Evolutionary conservation across 371 early-diverging fungal genomes (phyloP), one percentile per base, ranked within the genome.

Genomic region (Mucor circinelloides): DNA sequence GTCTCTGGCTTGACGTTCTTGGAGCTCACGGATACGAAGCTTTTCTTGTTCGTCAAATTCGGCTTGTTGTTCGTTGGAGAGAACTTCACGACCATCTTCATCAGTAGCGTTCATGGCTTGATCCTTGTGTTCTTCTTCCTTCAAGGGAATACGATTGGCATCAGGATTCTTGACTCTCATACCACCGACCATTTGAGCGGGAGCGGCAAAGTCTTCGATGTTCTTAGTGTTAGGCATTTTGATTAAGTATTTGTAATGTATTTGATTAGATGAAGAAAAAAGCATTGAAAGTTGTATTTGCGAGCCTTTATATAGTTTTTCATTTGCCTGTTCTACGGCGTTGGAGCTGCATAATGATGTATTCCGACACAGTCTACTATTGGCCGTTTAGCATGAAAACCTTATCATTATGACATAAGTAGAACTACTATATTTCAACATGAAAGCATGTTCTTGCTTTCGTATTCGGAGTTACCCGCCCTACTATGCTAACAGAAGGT

Each of bases 1-100:
- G 28, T 74, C 74, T 61, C 64, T 65, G 40, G 64, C 55, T 48
- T 70, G 74, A 54, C 66, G 64, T 52, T 70, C 65, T 61, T 74
- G 64, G 30, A 64, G 67, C 12, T 42, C 70, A 42, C 67, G 74
- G 6, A 21, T 10, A 61, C 62, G 67, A 25, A 56, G 57, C 23
- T 42, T 50, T 61, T 66, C 66, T 61, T 71, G 64, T 46, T 68
- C 72, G 25, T 67, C 60, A 2, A 58, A 30, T n/a, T 55, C 40
- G 12, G 34, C 40, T 23, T 25, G 38, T 30, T 58, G 42, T 27
- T 48, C 50, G 23, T 50, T 50, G 2, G 23, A 21, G 28, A 55
- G 56, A 5, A 30, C 27, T 48, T 69, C 64, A 4, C 50, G 32
- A 7, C 63, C 52, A 15, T 71, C 59, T 42, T 70, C 55, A 28